phyloP scores from a whole-genome alignment of 176 grass and related monocot species.

The Elymus sibiricus region DNA sequence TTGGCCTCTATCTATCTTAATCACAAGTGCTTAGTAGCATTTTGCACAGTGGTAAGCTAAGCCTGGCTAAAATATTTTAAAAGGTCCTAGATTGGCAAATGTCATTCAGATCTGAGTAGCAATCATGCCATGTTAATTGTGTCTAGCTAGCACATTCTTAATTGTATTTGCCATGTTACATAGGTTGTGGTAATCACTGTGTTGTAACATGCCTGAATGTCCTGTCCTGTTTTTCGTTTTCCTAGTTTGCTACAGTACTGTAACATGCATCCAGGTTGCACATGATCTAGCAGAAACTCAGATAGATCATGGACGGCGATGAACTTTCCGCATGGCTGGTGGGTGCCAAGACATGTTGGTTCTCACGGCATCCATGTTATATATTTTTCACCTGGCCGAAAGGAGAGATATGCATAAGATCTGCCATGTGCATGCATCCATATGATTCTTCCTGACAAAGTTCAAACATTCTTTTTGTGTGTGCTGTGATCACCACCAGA shows the following conservation, averaged over 20 bases:
- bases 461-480: conserved; percentile 54
- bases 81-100: conserved; percentile 46
- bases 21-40: conserved; percentile 55
- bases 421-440: conserved; percentile 42
- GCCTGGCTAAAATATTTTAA: conserved; percentile 12
- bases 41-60: conserved; percentile 39
- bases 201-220: conserved; percentile 33
- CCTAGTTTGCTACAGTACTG: conserved; percentile 9
- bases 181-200: conserved; percentile 29
- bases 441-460: conserved; percentile 39
- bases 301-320: neutral
- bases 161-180: conserved; percentile 27
- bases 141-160: conserved; percentile 19
- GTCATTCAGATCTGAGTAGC: conserved; percentile 47
- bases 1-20: conserved; percentile 55
- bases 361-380: conserved; percentile 15
- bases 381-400: conserved; percentile 24
- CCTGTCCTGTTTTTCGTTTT: neutral
- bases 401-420: conserved; percentile 38
- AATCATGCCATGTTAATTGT: conserved; percentile 35
- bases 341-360: neutral
- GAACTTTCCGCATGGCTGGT: neutral
- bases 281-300: conserved; percentile 21
- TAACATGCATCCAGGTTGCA: conserved; percentile 26
- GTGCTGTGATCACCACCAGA: conserved; percentile 17